Evolutionary conservation across 352 stramenopile genomes (phyloP), one percentile per base, ranked within the genome.

Genomic region (Globisporangium parvum): DNA sequence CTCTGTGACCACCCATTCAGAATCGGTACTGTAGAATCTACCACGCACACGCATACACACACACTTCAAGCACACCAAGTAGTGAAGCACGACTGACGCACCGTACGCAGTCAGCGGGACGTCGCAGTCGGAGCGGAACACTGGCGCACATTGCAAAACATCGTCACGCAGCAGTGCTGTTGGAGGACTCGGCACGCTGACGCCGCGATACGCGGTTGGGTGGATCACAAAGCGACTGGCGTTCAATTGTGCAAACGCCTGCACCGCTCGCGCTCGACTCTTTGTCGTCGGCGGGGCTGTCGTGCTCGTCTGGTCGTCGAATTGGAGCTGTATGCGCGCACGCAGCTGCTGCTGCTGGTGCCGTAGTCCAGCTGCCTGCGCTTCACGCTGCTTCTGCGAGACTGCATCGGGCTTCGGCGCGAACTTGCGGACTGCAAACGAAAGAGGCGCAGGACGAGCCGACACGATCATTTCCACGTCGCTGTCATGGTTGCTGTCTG

Each of bases 81-180:
- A 59, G 55, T 57, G 26, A 24, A 44, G 55, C 39, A 44, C 17
- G 58, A 37, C 48, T 37, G n/a, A 23, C 60, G 35, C 69, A 76
- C 68, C 65, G 54, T 76, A 76, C 9, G 65, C 67, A 37, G 62
- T 63, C 39, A 76, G 57, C 14, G 65, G 56, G 14, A 64, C 48
- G 17, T n/a, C n/a, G n/a, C n/a, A n/a, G n/a, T n/a, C n/a, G n/a
- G n/a, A n/a, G n/a, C n/a, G n/a, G n/a, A n/a, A 69, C 55, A 46
- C 59, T 64, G 49, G 49, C 31, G n/a, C 9, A 31, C 49, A 54
- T 6, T 26, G 18, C n/a, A 33, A 17, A 1, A 12, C 18, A 6
- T 54, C 49, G 10, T 45, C 20, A n/a, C 26, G 12, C 28, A 54
- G 9, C 31, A 54, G n/a, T 12, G n/a, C 17, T 3, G 28, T 18